Evolutionary conservation across 257 asterid species (phyloP), one percentile per base, ranked within the genome.

Genomic region (Primulina eburnea): DNA sequence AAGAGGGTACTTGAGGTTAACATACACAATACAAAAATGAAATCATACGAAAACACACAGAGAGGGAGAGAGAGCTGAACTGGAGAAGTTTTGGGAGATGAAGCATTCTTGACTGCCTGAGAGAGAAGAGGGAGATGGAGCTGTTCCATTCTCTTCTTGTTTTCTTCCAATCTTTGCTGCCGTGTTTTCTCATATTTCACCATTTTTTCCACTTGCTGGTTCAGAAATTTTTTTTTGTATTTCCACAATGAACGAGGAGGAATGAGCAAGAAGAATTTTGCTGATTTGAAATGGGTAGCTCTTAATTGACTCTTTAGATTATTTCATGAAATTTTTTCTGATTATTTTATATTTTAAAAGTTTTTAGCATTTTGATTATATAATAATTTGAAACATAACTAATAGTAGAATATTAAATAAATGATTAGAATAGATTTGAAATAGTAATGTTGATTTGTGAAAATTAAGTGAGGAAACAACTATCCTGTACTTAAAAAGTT

Each of bases 101-200:
- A 71, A 30, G 92, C 79, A 56, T 68, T 80, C 18, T 56, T 81
- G 56, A 90, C 87, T 70, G 97, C 86, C 75, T 73, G 87, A 74
- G 97, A 60, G 71, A 93, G 95, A 72, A 83, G 78, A 52, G 92
- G 95, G 78, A 93, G 96, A 72, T 90, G 82, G 64, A 93, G 98
- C 50, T 87, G 77, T 73, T 93, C 96, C 81, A 93, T 70, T 79
- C 96, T 82, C 73, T 84, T 87, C 88, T 83, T 87, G 94, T 93
- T 93, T 71, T 90, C 97, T 75, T 87, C 98, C 83, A 93, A 32
- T 77, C 90, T 86, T 70, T 86, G 90, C 71, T 83, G 73, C 5
- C 97, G 76, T 52, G 81, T 0, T 12, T 81, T 88, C 77, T 90
- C 98, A 60, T 90, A 90, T 34, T 74, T 86, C 73, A 24, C 80